phyloP scores from a whole-genome alignment of 2,329 filamentous ascomycete species.

The Curvularia sp. region DNA sequence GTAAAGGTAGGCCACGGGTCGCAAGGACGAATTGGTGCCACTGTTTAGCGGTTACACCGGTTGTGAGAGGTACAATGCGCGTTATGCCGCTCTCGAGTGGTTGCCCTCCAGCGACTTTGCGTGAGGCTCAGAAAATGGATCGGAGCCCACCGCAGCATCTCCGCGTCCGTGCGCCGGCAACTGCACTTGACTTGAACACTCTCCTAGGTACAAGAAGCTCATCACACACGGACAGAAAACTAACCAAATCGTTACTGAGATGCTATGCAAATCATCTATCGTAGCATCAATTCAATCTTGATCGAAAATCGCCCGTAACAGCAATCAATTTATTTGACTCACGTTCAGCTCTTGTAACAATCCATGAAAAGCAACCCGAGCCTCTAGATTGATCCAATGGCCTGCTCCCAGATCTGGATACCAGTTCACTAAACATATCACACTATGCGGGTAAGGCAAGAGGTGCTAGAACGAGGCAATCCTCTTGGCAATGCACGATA shows the following conservation, averaged over 20 bases:
- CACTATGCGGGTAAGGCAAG: background rate
- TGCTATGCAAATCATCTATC: background rate
- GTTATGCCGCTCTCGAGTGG: constrained; percentile 4
- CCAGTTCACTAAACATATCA: background rate
- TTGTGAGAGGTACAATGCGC: constrained; percentile 6
- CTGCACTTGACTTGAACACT: constrained; percentile 1
- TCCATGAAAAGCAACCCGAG: background rate
- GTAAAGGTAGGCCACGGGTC: background rate
- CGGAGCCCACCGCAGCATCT: constrained; percentile 16
- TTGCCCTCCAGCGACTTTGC: constrained; percentile 8
- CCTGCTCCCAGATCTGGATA: background rate
- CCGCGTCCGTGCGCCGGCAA: constrained; percentile 16
- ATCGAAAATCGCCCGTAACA: too few relatives aligned
- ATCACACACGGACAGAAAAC: background rate
- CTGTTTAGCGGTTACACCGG: background rate
- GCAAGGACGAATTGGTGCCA: background rate
- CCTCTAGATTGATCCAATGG: background rate
- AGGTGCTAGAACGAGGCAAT: background rate
- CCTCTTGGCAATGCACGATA: background rate
- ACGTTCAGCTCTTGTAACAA: background rate
- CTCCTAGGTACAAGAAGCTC: background rate
- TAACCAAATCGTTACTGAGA: background rate
- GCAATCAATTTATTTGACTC: background rate
- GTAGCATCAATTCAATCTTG: background rate
- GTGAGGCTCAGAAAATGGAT: constrained; percentile 28